phyloP scores from a whole-genome alignment of 768 basidiomycete species.

The Phanerochaete sordida region DNA sequence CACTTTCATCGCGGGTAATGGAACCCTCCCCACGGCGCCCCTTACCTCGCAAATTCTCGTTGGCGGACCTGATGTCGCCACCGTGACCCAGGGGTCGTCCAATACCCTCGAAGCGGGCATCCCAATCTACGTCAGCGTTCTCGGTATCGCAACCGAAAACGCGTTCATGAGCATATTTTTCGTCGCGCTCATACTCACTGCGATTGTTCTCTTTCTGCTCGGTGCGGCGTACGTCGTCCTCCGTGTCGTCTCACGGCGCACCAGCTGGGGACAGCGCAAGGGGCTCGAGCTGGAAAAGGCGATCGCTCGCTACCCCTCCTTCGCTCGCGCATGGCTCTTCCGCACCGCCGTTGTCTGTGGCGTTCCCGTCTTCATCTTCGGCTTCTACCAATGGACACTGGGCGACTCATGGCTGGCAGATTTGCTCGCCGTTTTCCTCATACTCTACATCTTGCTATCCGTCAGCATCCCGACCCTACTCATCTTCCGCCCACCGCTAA shows the following conservation, averaged over 20 bases:
- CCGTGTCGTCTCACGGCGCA: conserved; percentile 26
- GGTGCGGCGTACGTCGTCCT: no score
- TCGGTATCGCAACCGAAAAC: conserved; percentile 81
- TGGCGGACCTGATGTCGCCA: conserved; percentile 44
- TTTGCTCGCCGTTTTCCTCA: conserved; percentile 69
- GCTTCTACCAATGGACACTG: conserved; percentile 89
- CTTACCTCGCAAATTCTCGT: conserved; percentile 8
- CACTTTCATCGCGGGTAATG: not conserved
- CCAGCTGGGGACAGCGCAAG: conserved; percentile 18
- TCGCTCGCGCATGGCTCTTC: conserved; percentile 57
- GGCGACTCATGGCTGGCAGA: conserved; percentile 85
- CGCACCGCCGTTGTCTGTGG: conserved; percentile 65
- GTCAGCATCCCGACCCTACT: conserved; percentile 47
- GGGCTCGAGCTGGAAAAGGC: conserved; percentile 18
- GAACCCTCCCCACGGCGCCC: not conserved
- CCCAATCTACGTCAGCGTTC: conserved; percentile 74
- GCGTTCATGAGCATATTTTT: conserved; percentile 91
- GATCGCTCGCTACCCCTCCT: conserved; percentile 36
- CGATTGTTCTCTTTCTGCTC: conserved; percentile 46
- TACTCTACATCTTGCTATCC: conserved; percentile 48
- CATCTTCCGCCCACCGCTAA: conserved; percentile 41
- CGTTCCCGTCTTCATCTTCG: conserved; percentile 71
- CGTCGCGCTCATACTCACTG: conserved; percentile 61
- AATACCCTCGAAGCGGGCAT: conserved; percentile 78
- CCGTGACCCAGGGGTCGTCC: conserved; percentile 56